phyloP scores from a whole-genome alignment of 2,329 filamentous ascomycete genomes.

The Hymenoscyphus scutula region DNA sequence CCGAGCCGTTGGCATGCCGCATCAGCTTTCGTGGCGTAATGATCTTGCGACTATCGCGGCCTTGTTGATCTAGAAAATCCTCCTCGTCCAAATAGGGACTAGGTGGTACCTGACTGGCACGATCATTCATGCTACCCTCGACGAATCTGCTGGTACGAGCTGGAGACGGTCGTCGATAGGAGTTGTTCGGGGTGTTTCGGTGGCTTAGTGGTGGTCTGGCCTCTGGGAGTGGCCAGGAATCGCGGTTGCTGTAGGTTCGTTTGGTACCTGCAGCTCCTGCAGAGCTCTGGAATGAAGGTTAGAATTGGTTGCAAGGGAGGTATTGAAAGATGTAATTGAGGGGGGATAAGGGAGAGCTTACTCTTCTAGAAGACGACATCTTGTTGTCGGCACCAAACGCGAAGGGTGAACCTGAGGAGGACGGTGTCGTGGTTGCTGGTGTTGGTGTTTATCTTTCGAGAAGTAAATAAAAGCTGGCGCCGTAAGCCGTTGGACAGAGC shows the following conservation, averaged over 20 bases:
- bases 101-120: conserved; percentile 63
- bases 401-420: too few relatives aligned
- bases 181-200: conserved; percentile 34
- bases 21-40: conserved; percentile 14
- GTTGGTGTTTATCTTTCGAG: too few relatives aligned
- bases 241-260: conserved; percentile 35
- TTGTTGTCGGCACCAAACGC: too few relatives aligned
- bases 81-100: conserved; percentile 30
- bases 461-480: too few relatives aligned
- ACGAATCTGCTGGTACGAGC: conserved; percentile 62
- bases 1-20: conserved; percentile 20
- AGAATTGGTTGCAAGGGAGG: not conserved
- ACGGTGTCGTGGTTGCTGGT: too few relatives aligned
- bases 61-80: conserved; percentile 22
- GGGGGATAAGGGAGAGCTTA: not conserved
- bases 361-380: not conserved
- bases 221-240: conserved; percentile 41
- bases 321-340: not conserved
- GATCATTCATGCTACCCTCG: conserved; percentile 86
- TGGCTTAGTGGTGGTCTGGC: conserved; percentile 20
- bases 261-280: conserved; percentile 29
- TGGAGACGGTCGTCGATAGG: conserved; percentile 31
- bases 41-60: conserved; percentile 19
- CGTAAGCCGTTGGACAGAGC: too few relatives aligned
- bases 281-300: not conserved